Evolutionary conservation across 148 eudicot species (phyloP), one percentile per base, ranked within the genome.

Genomic region (Rhododendron ovatum): DNA sequence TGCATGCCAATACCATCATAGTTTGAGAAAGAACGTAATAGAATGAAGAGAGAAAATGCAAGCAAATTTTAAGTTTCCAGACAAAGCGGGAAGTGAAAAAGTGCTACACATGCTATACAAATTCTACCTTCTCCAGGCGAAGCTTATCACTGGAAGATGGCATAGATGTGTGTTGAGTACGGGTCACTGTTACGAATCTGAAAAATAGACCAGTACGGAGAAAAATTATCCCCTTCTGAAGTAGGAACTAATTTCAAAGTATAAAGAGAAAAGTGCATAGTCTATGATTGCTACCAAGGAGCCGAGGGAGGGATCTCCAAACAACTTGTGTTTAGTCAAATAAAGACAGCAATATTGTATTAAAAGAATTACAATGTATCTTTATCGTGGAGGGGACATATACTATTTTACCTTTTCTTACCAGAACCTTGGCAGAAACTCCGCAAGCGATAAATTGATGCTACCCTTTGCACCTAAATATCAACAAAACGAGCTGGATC

Each of bases 161-260:
- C 94, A 95, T 93, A 84, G 88, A 84, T 51, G 99, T 98, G 90
- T 95, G 94, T 33, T 91, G 92, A 80, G 99, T 95, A 86, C 93
- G 90, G 14, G 87, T 90, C 47, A 98, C 98, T 26, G 92, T 94
- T 63, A 98, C 99, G 90, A 98, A 93, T 87, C 98, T 98, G 94
- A n/a, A 69, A 83, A 87, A 67, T 59, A 74, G 22, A 67, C 45
- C 51, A 85, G 81, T 48, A 18, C 17, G 15, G 26, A 37, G 14
- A 41, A 77, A 41, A 41, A 20, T 20, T 41, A 20, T 45, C 28
- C 24, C 6, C 5, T 78, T 26, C 26, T 1, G 20, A 78, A 77
- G 57, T 78, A 2, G 55, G 57, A 78, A 47, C 35, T 14, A 47
- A 78, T 11, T 82, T 61, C 18, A n/a, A 61, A 22, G 14, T 41